Base-by-base conservation (phyloP, 2,329 filamentous ascomycete species). In the Bimuria novae-zelandiae region DNA sequence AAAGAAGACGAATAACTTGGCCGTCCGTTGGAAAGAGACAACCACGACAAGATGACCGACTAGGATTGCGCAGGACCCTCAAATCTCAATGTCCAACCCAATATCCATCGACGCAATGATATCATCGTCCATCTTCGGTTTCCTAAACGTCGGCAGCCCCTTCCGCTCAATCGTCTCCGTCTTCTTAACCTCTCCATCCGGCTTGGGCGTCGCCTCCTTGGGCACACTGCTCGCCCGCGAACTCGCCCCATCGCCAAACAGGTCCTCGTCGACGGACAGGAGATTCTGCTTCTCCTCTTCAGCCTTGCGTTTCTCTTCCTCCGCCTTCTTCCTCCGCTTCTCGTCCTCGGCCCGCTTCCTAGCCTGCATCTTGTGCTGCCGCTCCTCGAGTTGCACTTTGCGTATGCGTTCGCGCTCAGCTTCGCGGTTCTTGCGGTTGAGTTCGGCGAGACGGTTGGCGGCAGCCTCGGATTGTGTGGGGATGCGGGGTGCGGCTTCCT, bases 21-120 rank as follows among this genome's bases (percentile, higher is more conserved):
- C n/a, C n/a, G n/a, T n/a, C n/a, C n/a, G n/a, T n/a, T n/a, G n/a
- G n/a, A n/a, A n/a, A n/a, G n/a, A n/a, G n/a, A n/a, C n/a, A n/a
- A n/a, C n/a, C n/a, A n/a, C n/a, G n/a, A n/a, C n/a, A n/a, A n/a
- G n/a, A n/a, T n/a, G n/a, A n/a, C n/a, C n/a, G n/a, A n/a, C n/a
- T n/a, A n/a, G n/a, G n/a, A n/a, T n/a, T n/a, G n/a, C n/a, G n/a
- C n/a, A n/a, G 25, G 25, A 27, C 17, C 43, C 55, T 76, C 67
- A 90, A 63, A 96, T 90, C 62, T 96, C 92, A 64, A 96, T 87
- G 63, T 97, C 93, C 70, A 97, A 91, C 23, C 91, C 93, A 64
- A 97, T 77, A 71, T 97, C 94, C 78, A 97, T 79, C 22, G 86
- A 83, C 1, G 89, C 92, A 73, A 97, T 93, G 51, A 97, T 89